phyloP scores from a whole-genome alignment of 129 eudicot species.

The Escallonia rubra region DNA sequence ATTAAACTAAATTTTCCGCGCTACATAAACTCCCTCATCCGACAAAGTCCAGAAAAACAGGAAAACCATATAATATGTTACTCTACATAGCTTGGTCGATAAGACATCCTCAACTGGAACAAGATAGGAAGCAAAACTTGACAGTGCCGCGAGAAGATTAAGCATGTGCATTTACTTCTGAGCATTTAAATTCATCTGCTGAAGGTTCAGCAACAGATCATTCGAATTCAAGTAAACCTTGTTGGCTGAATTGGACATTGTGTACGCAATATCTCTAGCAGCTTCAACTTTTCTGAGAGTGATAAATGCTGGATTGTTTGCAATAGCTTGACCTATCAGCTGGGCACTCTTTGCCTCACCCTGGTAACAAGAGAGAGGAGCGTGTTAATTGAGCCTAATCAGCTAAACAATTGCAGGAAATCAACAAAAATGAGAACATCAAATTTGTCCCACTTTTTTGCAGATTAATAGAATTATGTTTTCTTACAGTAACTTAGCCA shows the following conservation, averaged over 20 bases:
- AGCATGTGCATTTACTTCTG: no score
- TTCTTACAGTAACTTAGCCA: no score
- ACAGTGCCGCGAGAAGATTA: no score
- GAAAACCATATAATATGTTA: no score
- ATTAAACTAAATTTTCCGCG: no score
- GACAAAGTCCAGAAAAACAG: no score
- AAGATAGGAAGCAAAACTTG: no score
- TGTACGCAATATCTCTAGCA: constrained; percentile 39
- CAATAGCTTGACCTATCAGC: constrained; percentile 56
- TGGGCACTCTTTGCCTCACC: constrained; percentile 71
- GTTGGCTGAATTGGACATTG: constrained; percentile 40
- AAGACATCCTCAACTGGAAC: no score
- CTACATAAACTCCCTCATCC: no score
- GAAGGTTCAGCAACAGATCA: constrained; percentile 54
- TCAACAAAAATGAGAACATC: background rate
- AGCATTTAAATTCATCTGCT: constrained; percentile 20
- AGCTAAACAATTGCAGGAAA: background rate
- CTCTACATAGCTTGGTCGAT: no score
- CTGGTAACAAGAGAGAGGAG: constrained; percentile 18
- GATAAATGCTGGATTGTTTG: constrained; percentile 55
- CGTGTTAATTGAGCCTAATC: background rate
- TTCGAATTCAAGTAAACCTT: constrained; percentile 43
- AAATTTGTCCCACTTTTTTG: background rate
- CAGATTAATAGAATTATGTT: background rate
- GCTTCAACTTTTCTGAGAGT: constrained; percentile 57